These are phyloP conservation scores for Entomophthora muscae DNA, from an alignment of 371 early-diverging fungal genomes.

Conservation along the genomic window DNA sequence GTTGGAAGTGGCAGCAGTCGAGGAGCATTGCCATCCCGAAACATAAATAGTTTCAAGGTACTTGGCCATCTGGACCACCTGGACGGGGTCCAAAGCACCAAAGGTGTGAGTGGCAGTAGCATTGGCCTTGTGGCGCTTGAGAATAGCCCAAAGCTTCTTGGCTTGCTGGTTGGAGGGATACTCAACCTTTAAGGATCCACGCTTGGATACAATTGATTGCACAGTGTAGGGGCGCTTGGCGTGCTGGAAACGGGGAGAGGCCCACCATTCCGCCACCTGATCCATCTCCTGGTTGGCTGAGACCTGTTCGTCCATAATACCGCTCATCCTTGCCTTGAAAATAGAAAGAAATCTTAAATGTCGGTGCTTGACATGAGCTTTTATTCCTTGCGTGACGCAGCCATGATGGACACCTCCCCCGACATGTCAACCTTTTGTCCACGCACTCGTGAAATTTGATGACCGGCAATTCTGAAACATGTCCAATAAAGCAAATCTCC, in stretches of 20 bases:
- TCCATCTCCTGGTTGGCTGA: constrained; percentile 56
- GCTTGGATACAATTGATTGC: constrained; percentile 74
- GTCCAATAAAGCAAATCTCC: too few relatives aligned
- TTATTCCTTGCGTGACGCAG: too few relatives aligned
- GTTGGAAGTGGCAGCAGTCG: constrained; percentile 90
- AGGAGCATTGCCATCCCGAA: constrained; percentile 96
- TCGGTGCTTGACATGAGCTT: too few relatives aligned
- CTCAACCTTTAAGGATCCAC: constrained; percentile 54
- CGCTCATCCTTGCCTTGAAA: too few relatives aligned
- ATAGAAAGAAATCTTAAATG: too few relatives aligned
- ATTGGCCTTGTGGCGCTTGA: constrained; percentile 56
- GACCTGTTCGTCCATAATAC: neutral
- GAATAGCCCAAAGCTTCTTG: constrained; percentile 80
- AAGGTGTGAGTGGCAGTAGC: constrained; percentile 83
- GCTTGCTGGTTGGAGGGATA: constrained; percentile 78
- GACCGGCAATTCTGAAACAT: too few relatives aligned
- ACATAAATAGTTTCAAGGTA: constrained; percentile 96
- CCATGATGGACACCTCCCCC: too few relatives aligned
- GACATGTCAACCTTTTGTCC: too few relatives aligned
- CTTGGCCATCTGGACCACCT: constrained; percentile 94
- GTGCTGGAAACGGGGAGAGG: constrained; percentile 55
- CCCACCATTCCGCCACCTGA: constrained; percentile 82
- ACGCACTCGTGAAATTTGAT: too few relatives aligned
- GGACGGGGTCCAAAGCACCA: constrained; percentile 86
- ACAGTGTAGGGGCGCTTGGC: constrained; percentile 85